These are phyloP conservation scores for Ophiosphaerella herpotricha DNA, from an alignment of 2,329 filamentous ascomycete genomes.

Conservation along the genomic window DNA sequence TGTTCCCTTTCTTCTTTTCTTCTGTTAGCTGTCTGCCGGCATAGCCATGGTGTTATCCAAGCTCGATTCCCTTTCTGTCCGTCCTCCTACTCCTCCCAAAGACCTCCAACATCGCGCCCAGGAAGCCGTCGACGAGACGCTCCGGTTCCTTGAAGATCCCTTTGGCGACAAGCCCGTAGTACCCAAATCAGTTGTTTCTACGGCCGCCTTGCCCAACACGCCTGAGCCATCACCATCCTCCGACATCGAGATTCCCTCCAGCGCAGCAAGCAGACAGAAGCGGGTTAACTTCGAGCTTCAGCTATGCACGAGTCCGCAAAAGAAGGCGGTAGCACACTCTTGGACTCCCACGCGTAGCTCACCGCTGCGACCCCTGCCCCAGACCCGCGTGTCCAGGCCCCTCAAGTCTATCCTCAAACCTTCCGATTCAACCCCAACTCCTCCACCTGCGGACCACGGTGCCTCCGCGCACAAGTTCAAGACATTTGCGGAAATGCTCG, in stretches of 20 bases:
- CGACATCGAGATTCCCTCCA: slow-evolving; percentile 41
- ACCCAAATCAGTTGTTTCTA: slow-evolving; percentile 23
- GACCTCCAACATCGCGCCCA: slow-evolving; percentile 46
- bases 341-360: slow-evolving; percentile 46
- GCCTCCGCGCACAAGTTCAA: slow-evolving; percentile 54
- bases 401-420: slow-evolving; percentile 84
- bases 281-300: slow-evolving; percentile 68
- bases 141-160: slow-evolving; percentile 50
- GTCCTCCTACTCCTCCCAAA: slow-evolving; percentile 62
- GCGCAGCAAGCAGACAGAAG: slow-evolving; percentile 42
- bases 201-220: slow-evolving; percentile 34
- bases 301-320: slow-evolving; percentile 61
- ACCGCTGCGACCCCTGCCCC: slow-evolving; percentile 54
- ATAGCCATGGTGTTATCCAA: slow-evolving; percentile 49
- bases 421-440: slow-evolving; percentile 49
- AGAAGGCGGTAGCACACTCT: slow-evolving; percentile 31
- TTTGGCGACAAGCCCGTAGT: slow-evolving; percentile 41
- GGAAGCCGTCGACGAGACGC: slow-evolving; percentile 40
- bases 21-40: slow-evolving; percentile 30
- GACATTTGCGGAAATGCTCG: slow-evolving; percentile 78
- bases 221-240: slow-evolving; percentile 53
- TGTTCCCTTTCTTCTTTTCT: slow-evolving; percentile 26
- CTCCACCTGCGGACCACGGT: slow-evolving; percentile 44
- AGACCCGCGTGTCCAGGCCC: slow-evolving; percentile 59
- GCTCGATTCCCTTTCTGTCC: slow-evolving; percentile 55